A percentile compares a stretch with the other conserved stretches of the same genome.
These are phyloP conservation scores for Sclerotinia nivalis DNA, from an alignment of 2,329 filamentous ascomycete genomes.

Conservation along the genomic window DNA sequence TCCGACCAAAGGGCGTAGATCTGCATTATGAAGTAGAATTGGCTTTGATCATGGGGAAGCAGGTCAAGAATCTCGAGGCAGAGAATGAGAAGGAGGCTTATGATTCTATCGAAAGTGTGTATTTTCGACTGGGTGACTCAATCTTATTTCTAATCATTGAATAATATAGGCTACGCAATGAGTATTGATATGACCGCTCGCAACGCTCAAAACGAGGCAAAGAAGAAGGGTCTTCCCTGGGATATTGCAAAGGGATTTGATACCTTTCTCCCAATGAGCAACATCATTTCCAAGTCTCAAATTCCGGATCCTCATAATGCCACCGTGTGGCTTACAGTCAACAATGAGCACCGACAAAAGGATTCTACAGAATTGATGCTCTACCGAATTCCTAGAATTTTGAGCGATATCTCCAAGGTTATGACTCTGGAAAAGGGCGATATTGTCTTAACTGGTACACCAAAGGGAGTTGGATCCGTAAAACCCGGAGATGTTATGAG, in stretches of 20 bases:
- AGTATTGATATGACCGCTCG: constrained; percentile 97
- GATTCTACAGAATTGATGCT: constrained; percentile 95
- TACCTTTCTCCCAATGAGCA: constrained; percentile 88
- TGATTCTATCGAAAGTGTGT: constrained; percentile 75
- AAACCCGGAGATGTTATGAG: constrained; percentile 83
- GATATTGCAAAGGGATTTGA: constrained; percentile 96
- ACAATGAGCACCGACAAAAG: constrained; percentile 73
- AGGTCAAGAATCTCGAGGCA: constrained; percentile 71
- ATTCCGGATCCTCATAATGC: constrained; percentile 88
- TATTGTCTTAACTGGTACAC: constrained; percentile 93
- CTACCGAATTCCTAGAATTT: constrained; percentile 81
- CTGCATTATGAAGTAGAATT: constrained; percentile 96
- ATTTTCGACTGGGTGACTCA: neutral
- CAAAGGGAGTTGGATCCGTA: constrained; percentile 89
- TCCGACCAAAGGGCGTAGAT: constrained; percentile 78
- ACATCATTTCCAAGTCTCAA: constrained; percentile 74
- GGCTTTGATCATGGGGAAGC: constrained; percentile 83
- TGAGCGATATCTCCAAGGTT: constrained; percentile 90
- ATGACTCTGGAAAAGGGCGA: constrained; percentile 94
- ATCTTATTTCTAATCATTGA: constrained; percentile 24
- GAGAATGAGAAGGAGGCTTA: constrained; percentile 75
- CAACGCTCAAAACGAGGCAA: constrained; percentile 94
- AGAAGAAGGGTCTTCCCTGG: constrained; percentile 96
- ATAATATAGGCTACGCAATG: constrained; percentile 71
- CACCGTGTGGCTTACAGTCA: constrained; percentile 83